phyloP scores from a whole-genome alignment of 306 rosid species.

The Malus sylvestris region DNA sequence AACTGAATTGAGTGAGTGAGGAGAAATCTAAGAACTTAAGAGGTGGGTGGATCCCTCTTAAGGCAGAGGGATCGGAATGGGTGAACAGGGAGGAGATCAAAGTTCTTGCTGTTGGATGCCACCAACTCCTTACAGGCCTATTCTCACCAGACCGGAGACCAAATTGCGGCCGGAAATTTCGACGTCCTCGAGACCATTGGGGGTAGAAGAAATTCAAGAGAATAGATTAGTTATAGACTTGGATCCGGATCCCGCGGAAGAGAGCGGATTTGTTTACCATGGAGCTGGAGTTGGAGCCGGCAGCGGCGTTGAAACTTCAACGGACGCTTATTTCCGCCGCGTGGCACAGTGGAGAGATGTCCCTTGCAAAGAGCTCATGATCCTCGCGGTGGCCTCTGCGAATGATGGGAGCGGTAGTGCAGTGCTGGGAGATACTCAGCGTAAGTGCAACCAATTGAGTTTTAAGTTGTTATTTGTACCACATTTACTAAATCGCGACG shows the following conservation, averaged over 20 bases:
- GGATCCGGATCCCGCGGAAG: not conserved
- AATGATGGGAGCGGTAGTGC: not conserved
- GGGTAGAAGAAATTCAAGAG: not conserved
- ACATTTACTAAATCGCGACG: not conserved
- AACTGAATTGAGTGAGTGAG: not conserved
- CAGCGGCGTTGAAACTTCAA: not conserved
- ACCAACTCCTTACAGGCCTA: constrained; percentile 9
- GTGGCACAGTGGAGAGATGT: not conserved
- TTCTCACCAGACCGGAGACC: not conserved
- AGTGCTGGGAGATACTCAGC: not conserved
- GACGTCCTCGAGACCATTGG: not conserved
- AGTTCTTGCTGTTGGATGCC: not conserved
- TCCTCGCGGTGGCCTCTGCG: constrained; percentile 1
- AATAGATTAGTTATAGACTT: not conserved
- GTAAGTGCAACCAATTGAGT: not conserved
- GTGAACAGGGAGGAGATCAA: not conserved
- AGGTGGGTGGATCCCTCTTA: not conserved
- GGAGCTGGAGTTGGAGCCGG: not conserved
- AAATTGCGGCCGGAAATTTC: not conserved
- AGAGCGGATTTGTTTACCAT: not conserved
- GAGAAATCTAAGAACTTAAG: not conserved
- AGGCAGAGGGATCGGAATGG: constrained; percentile 10
- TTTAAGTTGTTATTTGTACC: not conserved
- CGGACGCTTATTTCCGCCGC: not conserved
- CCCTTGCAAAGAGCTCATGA: constrained; percentile 4